A percentile compares a stretch with the other conserved stretches of the same genome.
These are phyloP conservation scores for Venturia effusa DNA, from an alignment of 2,329 filamentous ascomycete genomes.

Conservation along the genomic window DNA sequence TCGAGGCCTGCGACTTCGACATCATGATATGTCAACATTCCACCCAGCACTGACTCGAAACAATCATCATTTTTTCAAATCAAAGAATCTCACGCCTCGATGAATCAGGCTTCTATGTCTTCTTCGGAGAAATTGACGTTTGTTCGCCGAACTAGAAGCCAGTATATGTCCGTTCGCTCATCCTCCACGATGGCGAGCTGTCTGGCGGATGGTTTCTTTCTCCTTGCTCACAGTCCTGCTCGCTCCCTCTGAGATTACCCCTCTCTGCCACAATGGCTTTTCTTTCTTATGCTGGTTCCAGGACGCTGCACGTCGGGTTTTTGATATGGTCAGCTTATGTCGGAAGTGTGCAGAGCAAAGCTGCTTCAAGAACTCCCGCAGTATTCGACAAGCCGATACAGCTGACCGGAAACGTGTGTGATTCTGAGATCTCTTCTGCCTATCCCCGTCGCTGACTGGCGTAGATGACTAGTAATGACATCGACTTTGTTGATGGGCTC, in stretches of 20 bases:
- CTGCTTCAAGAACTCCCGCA: neutral
- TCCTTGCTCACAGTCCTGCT: no score
- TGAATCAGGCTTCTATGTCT: neutral
- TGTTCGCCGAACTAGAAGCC: neutral
- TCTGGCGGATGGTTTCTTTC: neutral
- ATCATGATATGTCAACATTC: neutral
- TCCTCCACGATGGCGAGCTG: neutral
- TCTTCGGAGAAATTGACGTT: neutral
- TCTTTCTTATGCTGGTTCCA: neutral
- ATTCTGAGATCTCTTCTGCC: neutral
- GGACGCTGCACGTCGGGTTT: neutral
- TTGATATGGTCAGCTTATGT: neutral
- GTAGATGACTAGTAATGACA: constrained; percentile 19
- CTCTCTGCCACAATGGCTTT: neutral
- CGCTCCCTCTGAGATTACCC: neutral
- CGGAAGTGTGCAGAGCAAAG: neutral
- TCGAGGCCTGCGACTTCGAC: neutral
- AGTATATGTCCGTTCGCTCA: neutral
- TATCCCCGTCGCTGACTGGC: neutral
- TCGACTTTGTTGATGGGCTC: constrained; percentile 24
- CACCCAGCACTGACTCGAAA: neutral
- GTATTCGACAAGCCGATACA: constrained; percentile 1
- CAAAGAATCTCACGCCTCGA: neutral
- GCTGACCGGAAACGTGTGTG: neutral
- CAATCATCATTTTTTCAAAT: neutral